phyloP scores from a whole-genome alignment of 495 filamentous ascomycete species.

The Gamarada debralockiae region DNA sequence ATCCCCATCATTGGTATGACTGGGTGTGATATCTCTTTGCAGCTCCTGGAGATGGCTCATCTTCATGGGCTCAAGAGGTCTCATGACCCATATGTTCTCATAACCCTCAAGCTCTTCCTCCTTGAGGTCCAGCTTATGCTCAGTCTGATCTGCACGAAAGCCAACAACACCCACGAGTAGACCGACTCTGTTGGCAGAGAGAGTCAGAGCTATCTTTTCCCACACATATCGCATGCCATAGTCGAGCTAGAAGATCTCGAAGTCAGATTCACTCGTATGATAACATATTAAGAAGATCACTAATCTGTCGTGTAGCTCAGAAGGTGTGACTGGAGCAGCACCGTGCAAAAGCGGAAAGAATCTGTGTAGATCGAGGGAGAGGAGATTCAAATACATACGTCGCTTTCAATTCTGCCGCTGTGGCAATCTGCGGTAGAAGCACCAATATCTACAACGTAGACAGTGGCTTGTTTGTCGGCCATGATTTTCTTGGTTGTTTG shows the following conservation, averaged over 20 bases:
- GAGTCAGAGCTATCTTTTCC: constrained; percentile 87
- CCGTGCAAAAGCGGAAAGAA: too few relatives aligned
- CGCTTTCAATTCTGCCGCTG: constrained; percentile 70
- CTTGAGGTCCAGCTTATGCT: constrained; percentile 52
- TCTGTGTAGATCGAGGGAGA: too few relatives aligned
- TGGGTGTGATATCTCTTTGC: constrained; percentile 58
- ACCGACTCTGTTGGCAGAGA: constrained; percentile 80
- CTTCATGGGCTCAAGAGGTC: constrained; percentile 65
- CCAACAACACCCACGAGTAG: constrained; percentile 77
- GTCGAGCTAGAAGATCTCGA: constrained; percentile 53
- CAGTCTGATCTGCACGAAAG: constrained; percentile 73
- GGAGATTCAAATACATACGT: too few relatives aligned
- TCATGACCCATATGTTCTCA: constrained; percentile 71
- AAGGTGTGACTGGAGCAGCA: too few relatives aligned
- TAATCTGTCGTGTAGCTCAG: too few relatives aligned
- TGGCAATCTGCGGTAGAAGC: constrained; percentile 73
- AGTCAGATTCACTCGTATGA: too few relatives aligned
- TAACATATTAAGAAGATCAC: too few relatives aligned
- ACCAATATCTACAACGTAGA: constrained; percentile 89
- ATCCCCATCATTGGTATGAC: constrained; percentile 70
- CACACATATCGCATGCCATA: constrained; percentile 92
- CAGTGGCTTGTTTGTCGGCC: constrained; percentile 91
- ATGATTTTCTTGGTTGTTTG: neutral
- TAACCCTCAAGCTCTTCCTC: constrained; percentile 58
- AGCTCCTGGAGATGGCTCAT: constrained; percentile 66